Evolutionary conservation across 345 rosid genomes (phyloP), one percentile per base, ranked within the genome.

Genomic region (Camelina neglecta): DNA sequence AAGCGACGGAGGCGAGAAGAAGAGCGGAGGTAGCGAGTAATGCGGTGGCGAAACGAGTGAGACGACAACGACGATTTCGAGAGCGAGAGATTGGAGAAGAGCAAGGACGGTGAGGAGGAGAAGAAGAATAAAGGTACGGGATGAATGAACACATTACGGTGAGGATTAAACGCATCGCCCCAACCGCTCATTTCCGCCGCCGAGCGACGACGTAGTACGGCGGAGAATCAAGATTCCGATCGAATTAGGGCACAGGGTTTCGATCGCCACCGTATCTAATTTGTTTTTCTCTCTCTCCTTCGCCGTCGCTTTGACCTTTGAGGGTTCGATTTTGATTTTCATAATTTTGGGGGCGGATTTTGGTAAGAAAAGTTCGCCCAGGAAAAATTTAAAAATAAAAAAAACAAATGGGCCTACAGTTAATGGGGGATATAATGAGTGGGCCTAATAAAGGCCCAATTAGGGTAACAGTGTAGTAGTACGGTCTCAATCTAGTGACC

Each of bases 1-100:
- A 93, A 7, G 91, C 94, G 61, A 84, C 74, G 81, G 93, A 83
- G 42, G 90, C 78, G 66, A 93, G 42, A 44, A 91, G 80, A 21
- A 93, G 89, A 26, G 93, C 87, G 12, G 84, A 83, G 18, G 83
- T 81, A 4, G 85, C 83, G 20, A 88, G 79, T 2, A 82, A 82
- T 3, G 89, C 89, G 2, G 89, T 88, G 15, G 80, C 84, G 10
- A 82, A 67, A 20, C 86, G 86, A 47, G 81, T 75, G 50, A 77
- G 89, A 35, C 88, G 85, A 81, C 88, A 86, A 31, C 87, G 84
- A 62, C 89, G 90, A 74, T 36, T 49, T 0, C 65, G 73, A 47
- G 80, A 60, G 10, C 75, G 75, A 84, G 84, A 33, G 44, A 49
- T 31, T 77, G 81, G 77, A 24, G 74, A 49, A 82, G 61, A 76